These are phyloP conservation scores for Aphanomyces invadans DNA, from an alignment of 352 stramenopile genomes.

Conservation along the genomic window DNA sequence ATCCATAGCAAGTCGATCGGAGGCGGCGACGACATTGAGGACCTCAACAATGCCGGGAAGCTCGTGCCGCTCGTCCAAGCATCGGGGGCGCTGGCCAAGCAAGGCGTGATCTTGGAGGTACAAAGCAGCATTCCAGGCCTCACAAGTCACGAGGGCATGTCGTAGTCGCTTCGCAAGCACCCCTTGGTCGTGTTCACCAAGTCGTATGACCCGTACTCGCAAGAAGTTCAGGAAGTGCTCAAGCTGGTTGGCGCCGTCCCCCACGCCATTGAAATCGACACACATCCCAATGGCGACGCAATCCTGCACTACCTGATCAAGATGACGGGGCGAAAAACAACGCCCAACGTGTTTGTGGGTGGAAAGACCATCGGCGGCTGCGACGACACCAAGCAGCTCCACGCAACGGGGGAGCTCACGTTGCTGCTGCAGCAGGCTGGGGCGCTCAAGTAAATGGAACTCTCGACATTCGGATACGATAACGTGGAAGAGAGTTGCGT, in stretches of 20 bases:
- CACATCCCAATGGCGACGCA: constrained; percentile 74
- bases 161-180: constrained; percentile 59
- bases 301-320: constrained; percentile 89
- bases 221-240: constrained; percentile 73
- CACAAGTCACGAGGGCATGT: constrained; percentile 43
- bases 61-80: constrained; percentile 83
- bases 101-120: constrained; percentile 48
- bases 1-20: constrained; percentile 90
- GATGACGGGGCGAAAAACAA: constrained; percentile 91
- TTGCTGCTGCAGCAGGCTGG: constrained; percentile 74
- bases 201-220: constrained; percentile 82
- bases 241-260: constrained; percentile 48
- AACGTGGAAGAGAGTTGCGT: too few species aligned
- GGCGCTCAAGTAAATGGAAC: constrained; percentile 46
- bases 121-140: constrained; percentile 32
- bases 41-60: constrained; percentile 67
- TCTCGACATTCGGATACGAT: too few species aligned
- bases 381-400: constrained; percentile 87
- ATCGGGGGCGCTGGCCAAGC: constrained; percentile 53
- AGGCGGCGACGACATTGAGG: constrained; percentile 89
- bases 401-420: constrained; percentile 81
- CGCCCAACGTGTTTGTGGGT: constrained; percentile 98
- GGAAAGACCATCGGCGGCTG: constrained; percentile 92
- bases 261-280: constrained; percentile 70
- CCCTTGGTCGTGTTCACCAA: constrained; percentile 78